Percentiles rank a stretch among this genome's conserved stretches.
Conservation (phyloP, 352 stramenopile species). For the Phytophthora pistaciae region DNA sequence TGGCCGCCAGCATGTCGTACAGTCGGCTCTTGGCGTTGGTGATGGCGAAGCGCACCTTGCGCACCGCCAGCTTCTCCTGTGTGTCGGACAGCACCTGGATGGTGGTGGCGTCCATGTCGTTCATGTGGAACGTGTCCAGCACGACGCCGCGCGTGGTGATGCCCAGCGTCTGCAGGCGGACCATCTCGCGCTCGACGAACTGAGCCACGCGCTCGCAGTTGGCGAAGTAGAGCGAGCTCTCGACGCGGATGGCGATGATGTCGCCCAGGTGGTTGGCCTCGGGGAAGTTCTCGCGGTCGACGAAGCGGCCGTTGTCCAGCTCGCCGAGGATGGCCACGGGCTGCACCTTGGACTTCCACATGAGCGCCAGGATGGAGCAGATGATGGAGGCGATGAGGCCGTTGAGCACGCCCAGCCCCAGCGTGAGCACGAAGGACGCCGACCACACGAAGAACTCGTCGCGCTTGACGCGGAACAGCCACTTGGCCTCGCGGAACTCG, state of each 20-base stretch:
- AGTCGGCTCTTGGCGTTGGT: conserved; percentile 13
- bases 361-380: conserved; percentile 14
- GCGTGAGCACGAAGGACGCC: conserved; percentile 10
- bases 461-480: conserved; percentile 12
- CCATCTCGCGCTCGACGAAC: conserved; percentile 17
- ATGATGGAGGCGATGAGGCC: conserved; percentile 11
- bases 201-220: conserved; percentile 14
- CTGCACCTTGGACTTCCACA: conserved; percentile 19
- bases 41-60: conserved; percentile 15
- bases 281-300: conserved; percentile 16
- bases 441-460: conserved; percentile 18
- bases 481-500: conserved; percentile 14
- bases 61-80: conserved; percentile 17
- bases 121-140: conserved; percentile 19
- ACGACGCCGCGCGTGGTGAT: conserved; percentile 14
- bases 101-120: conserved; percentile 18
- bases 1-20: conserved; percentile 14
- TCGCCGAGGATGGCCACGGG: conserved; percentile 14
- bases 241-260: conserved; percentile 11
- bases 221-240: conserved; percentile 17
- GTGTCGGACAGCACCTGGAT: conserved; percentile 19
- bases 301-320: conserved; percentile 13
- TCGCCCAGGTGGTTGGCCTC: conserved; percentile 11
- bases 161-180: conserved; percentile 10
- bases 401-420: conserved; percentile 13